These are phyloP conservation scores for Ogataea salicorniae DNA, from an alignment of 805 yeast species.

Conservation along the genomic window DNA sequence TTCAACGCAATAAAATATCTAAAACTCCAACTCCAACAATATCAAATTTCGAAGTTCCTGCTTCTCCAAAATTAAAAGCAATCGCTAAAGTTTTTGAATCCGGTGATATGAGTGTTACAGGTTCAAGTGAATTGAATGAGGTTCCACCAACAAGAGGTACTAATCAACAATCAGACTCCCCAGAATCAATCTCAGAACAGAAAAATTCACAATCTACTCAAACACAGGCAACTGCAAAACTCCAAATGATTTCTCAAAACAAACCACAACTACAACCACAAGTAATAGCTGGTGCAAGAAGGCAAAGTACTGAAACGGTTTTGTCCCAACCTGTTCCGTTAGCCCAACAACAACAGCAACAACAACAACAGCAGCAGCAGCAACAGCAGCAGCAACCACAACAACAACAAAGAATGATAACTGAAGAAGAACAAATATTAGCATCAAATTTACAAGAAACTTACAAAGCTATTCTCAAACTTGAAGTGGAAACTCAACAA, in stretches of 20 bases:
- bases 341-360: conserved; percentile 8
- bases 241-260: not conserved
- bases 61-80: conserved; percentile 21
- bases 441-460: conserved; percentile 72
- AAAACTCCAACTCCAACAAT: conserved; percentile 22
- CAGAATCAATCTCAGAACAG: conserved; percentile 20
- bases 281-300: conserved; percentile 6
- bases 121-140: conserved; percentile 22
- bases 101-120: conserved; percentile 21
- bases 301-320: conserved; percentile 25
- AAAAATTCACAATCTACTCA: conserved; percentile 3
- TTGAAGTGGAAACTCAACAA: conserved; percentile 65
- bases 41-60: conserved; percentile 18
- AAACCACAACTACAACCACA: conserved; percentile 3
- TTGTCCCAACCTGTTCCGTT: conserved; percentile 19
- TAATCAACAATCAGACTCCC: conserved; percentile 17
- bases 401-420: conserved; percentile 24
- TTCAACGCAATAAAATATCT: conserved; percentile 5
- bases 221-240: no score
- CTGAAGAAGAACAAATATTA: conserved; percentile 59
- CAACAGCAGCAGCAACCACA: conserved; percentile 9
- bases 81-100: conserved; percentile 18
- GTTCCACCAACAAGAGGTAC: conserved; percentile 11
- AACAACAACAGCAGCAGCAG: conserved; percentile 6
- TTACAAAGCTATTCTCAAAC: conserved; percentile 60